Evolutionary conservation across 2,329 filamentous ascomycete species (phyloP), one percentile per base, ranked within the genome.

Genomic region (Trichoderma aggressivum): DNA sequence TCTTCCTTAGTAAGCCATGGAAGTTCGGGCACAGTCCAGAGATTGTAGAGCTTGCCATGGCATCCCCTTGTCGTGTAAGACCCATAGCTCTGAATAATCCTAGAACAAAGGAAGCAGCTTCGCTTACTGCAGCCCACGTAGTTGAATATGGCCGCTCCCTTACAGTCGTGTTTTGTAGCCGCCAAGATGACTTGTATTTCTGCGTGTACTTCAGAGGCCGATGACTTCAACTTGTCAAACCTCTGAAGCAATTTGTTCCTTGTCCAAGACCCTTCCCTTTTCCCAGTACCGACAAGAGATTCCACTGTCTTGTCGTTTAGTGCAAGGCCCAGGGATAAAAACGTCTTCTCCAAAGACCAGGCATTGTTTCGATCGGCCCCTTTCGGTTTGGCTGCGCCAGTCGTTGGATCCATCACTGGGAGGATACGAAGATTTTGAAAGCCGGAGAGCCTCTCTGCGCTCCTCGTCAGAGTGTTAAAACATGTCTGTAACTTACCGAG

Each of bases 71-170:
- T 67, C 32, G 28, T 39, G 50, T 56, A 67, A 7, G 50, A 26
- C n/a, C 50, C 63, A 36, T 58, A 43, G 21, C 26, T n/a, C 8
- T 58, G 21, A 30, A 55, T 21, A 11, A 21, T 6, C 63, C 47
- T 43, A 12, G 50, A 58, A 14, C 63, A 67, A 26, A 67, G 63
- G 18, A 67, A 67, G 39, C 63, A 67, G 47, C 63, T 67, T 50
- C 63, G 63, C 30, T 67, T 67, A 43, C 63, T 67, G 36, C 63
- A 67, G 30, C 63, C 63, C 30, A 67, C 28, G 16, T 67, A 67
- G 34, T 39, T 67, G 63, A 67, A 67, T 43, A 67, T 55, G 12
- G 11, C n/a, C 2, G 32, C 63, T n/a, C 63, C 30, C 6, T 21
- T 58, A 58, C 50, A 58, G 28, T 67, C 21, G 47, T 67, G 63